These are phyloP conservation scores for Schizochytrium sp. DNA, from an alignment of 108 stramenopile species.

Conservation along the genomic window DNA sequence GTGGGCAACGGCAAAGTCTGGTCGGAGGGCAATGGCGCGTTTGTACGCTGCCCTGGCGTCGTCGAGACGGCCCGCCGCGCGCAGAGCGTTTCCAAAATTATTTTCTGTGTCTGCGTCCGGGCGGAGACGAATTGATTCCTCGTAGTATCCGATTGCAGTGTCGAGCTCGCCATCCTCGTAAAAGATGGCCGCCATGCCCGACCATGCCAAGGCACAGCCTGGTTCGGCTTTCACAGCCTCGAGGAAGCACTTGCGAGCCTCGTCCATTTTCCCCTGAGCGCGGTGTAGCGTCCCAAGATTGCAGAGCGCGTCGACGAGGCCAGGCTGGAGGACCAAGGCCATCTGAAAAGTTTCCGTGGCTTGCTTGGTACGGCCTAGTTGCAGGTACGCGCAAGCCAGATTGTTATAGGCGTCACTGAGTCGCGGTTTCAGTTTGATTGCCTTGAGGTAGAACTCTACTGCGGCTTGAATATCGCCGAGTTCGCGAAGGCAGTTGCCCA, in stretches of 20 bases:
- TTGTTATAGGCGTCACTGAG: constrained; percentile 62
- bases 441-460: constrained; percentile 46
- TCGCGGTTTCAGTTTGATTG: constrained; percentile 56
- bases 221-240: constrained; percentile 50
- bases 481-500: constrained; percentile 57
- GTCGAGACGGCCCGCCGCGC: constrained; percentile 39
- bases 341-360: constrained; percentile 57
- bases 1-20: constrained; percentile 60
- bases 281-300: constrained; percentile 57
- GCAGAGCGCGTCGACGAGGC: constrained; percentile 50
- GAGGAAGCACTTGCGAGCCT: constrained; percentile 48
- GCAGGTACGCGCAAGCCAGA: constrained; percentile 53
- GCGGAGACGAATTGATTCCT: constrained; percentile 47
- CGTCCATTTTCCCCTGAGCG: constrained; percentile 45
- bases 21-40: constrained; percentile 44
- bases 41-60: constrained; percentile 51
- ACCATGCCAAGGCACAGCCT: constrained; percentile 55
- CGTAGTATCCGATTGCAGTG: constrained; percentile 55
- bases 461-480: constrained; percentile 52
- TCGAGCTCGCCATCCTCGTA: constrained; percentile 50
- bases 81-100: constrained; percentile 52
- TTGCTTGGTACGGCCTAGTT: constrained; percentile 42
- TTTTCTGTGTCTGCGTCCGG: constrained; percentile 54
- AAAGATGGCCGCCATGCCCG: constrained; percentile 52
- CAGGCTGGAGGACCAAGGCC: constrained; percentile 45